Evolutionary conservation across 108 stramenopile species (phyloP).

Genomic region (Fragilaria crotonensis): DNA sequence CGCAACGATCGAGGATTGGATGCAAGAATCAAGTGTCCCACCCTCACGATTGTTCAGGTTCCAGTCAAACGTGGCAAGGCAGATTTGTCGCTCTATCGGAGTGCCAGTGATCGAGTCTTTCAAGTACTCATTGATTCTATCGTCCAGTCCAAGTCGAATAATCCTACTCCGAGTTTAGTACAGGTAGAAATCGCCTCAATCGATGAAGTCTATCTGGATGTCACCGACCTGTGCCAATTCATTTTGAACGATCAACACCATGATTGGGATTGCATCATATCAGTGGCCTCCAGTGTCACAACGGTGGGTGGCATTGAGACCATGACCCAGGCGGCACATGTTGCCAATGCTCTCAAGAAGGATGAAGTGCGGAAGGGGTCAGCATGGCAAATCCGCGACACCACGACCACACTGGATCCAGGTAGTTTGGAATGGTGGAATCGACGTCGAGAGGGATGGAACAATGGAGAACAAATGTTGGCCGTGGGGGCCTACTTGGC

Average conservation of each 20-base stretch:
- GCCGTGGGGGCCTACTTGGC: conserved; percentile 35
- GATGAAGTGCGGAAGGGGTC: conserved; percentile 18
- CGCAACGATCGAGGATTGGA: conserved; percentile 29
- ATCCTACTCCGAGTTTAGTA: background rate
- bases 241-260: conserved; percentile 7
- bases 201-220: conserved; percentile 55
- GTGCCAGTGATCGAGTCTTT: conserved; percentile 28
- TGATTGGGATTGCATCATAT: background rate
- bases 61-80: conserved; percentile 49
- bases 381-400: conserved; percentile 10
- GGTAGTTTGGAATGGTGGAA: conserved; percentile 14
- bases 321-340: conserved; percentile 6
- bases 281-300: background rate
- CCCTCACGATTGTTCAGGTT: conserved; percentile 32
- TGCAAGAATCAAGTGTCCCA: conserved; percentile 27
- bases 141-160: background rate
- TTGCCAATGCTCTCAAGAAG: conserved; percentile 10
- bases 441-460: conserved; percentile 17
- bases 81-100: conserved; percentile 45
- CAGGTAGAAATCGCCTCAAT: conserved; percentile 43
- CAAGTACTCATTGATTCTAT: conserved; percentile 5
- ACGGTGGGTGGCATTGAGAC: conserved; percentile 26
- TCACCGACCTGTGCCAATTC: conserved; percentile 9
- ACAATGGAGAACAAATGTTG: conserved; percentile 11
- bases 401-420: conserved; percentile 3